These are phyloP conservation scores for Cercospora zeae-maydis DNA, from an alignment of 2,329 filamentous ascomycete genomes.

Conservation along the genomic window DNA sequence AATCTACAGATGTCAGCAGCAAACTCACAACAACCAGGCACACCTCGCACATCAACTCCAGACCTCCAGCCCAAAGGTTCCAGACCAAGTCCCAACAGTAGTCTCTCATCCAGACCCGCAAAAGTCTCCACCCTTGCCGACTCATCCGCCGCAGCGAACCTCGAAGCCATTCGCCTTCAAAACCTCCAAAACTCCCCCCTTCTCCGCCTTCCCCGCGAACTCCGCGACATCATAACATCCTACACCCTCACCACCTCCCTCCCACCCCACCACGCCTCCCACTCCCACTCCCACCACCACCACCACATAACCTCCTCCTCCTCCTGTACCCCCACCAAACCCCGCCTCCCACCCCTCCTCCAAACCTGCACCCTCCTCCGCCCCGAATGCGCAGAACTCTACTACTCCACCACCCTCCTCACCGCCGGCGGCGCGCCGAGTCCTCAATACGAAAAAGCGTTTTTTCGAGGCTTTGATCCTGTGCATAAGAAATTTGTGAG, in stretches of 20 bases:
- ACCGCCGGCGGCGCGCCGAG: slow-evolving; percentile 8
- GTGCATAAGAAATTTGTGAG: slow-evolving; percentile 12
- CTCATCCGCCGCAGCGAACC: background rate
- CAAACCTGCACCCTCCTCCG: background rate
- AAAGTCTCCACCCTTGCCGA: background rate
- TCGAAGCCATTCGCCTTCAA: background rate
- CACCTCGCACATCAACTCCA: background rate
- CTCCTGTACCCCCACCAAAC: background rate
- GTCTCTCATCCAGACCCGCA: background rate
- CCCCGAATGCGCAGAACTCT: slow-evolving; percentile 13
- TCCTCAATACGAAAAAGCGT: slow-evolving; percentile 6
- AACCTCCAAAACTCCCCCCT: slow-evolving; percentile 8
- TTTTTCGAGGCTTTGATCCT: slow-evolving; percentile 10
- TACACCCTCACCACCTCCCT: background rate
- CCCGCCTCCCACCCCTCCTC: slow-evolving; percentile 7
- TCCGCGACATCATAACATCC: slow-evolving; percentile 12
- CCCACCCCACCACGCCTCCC: background rate
- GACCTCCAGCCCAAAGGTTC: background rate
- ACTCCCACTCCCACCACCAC: too few relatives aligned
- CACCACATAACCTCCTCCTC: too few relatives aligned
- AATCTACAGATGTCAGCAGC: background rate
- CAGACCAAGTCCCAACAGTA: background rate
- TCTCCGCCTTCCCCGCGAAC: slow-evolving; percentile 14
- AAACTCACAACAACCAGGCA: background rate
- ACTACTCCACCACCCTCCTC: slow-evolving; percentile 10